Evolutionary conservation across 176 grass and related monocot genomes (phyloP), one percentile per base, ranked within the genome.

Genomic region (Poa pratensis): DNA sequence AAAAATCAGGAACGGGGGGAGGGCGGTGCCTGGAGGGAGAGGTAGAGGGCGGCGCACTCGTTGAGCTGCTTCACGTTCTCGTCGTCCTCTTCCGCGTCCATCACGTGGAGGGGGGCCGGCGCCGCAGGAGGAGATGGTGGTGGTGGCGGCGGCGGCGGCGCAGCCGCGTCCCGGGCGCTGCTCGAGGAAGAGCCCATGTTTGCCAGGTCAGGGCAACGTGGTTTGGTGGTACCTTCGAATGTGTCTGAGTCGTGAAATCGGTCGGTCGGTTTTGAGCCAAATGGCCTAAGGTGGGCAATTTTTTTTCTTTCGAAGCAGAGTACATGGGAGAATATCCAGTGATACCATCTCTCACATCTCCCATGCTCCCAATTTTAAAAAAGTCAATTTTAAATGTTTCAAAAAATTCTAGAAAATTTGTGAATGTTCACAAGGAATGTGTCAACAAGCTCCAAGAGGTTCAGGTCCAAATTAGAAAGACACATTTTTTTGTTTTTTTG

Each of bases 41-140:
- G 82, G 73, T 97, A 97, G 77, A 94, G 13, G 62, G 71, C 39
- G 22, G 95, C 89, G 69, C 92, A 97, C 80, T 97, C 92, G 28
- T 91, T 93, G 83, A 97, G 95, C 85, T 97, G 95, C 84, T 93
- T 97, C 65, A 97, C 95, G 80, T 23, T 97, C 51, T 93, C 90
- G 30, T 94, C 95, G 35, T 97, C 95, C 76, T 94, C 92, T 32
- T 97, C 95, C 12, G 87, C 82, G 43, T 94, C 90, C 39, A 75
- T 86, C 54, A 63, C 70, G 79, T 97, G 95, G 51, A 92, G 83
- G 9, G 79, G 63, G 2, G 13, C 72, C 32, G 54, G 82, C 15
- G 66, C 72, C 72, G 49, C 32, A 80, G 87, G 24, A 7, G 69
- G 54, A 12, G 80, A 5, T 24, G 77, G 55, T 7, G 67, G 85